Base-by-base conservation (phyloP, 2,329 filamentous ascomycete species). In the Phoma sp. region DNA sequence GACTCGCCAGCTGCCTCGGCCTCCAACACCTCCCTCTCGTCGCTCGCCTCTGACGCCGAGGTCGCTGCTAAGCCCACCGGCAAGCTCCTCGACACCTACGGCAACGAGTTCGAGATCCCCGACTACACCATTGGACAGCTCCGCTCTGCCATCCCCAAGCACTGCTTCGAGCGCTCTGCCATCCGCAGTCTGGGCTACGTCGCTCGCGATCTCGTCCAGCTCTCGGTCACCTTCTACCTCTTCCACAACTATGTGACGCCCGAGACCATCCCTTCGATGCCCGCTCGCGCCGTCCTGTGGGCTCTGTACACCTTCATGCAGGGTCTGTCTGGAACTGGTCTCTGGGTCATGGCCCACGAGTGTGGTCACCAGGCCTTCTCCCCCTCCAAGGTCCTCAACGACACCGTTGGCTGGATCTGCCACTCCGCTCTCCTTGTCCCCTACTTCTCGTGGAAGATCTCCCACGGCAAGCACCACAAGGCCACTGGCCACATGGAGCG, bases 401-500 rank as follows among this genome's bases (percentile, higher is more conserved):
- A 98, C 78, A 86, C 90, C 21, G 92, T 95, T 53, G 93, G 93
- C 70, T 97, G 91, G 91, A 77, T 96, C 74, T 86, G 91, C 67
- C 93, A 98, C 81, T 96, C 93, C 30, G 77, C 87, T 37, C 86
- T 97, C 32, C 83, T 97, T 51, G 93, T 99, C 42, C 95, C 95
- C 18, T 99, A 98, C 82, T 99, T 97, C 82, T 96, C 92, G 74
- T 99, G 95, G 95, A 96, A 99, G 82, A 93, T 98, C 79, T 96
- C 92, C 64, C 95, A 99, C 81, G 90, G 92, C 82, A 96, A 96
- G 87, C 95, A 99, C 83, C 95, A 99, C 90, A 98, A 98, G 85
- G 92, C 93, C 61, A 99, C 95, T 32, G 95, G 93, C 68, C 87
- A 99, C 83, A 88, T 99, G 80, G 92, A 96, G 80, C 91, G 93